Evolutionary conservation across 176 grass and related monocot genomes (phyloP).

Genomic region (Juncus inflexus): DNA sequence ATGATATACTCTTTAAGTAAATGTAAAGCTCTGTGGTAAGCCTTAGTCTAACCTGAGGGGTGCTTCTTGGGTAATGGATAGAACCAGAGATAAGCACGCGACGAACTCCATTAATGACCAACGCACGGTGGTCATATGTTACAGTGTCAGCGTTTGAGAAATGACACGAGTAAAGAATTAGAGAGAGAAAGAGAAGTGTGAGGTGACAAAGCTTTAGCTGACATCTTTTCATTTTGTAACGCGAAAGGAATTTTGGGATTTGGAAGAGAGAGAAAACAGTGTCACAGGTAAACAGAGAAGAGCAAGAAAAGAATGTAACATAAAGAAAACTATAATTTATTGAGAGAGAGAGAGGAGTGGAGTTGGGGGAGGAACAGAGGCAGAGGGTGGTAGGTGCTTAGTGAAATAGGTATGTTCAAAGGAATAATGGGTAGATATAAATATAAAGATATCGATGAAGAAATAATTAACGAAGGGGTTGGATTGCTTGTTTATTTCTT

Average conservation of each 20-base stretch:
- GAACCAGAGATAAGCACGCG: constrained; percentile 95
- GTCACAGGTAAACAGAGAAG: constrained; percentile 8
- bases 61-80: constrained; percentile 97
- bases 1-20: neutral
- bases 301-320: constrained; percentile 24
- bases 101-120: constrained; percentile 79
- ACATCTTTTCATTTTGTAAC: constrained; percentile 29
- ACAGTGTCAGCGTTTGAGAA: constrained; percentile 43
- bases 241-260: constrained; percentile 18
- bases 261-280: constrained; percentile 11
- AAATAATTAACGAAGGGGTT: constrained; percentile 21
- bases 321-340: neutral
- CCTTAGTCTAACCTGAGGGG: constrained; percentile 50
- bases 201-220: constrained; percentile 16
- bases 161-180: constrained; percentile 33
- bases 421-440: constrained; percentile 16
- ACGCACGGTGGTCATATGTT: constrained; percentile 84
- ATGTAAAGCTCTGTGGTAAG: neutral
- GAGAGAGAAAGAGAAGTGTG: constrained; percentile 13
- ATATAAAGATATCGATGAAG: too few species aligned
- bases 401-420: constrained; percentile 27
- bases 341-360: constrained; percentile 15
- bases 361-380: constrained; percentile 3
- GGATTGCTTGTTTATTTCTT: neutral
- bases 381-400: constrained; percentile 22